A percentile compares a stretch with the other conserved stretches of the same genome.
Evolutionary conservation across 2,329 filamentous ascomycete genomes (phyloP).

Genomic region (Colletotrichum eremochloae): DNA sequence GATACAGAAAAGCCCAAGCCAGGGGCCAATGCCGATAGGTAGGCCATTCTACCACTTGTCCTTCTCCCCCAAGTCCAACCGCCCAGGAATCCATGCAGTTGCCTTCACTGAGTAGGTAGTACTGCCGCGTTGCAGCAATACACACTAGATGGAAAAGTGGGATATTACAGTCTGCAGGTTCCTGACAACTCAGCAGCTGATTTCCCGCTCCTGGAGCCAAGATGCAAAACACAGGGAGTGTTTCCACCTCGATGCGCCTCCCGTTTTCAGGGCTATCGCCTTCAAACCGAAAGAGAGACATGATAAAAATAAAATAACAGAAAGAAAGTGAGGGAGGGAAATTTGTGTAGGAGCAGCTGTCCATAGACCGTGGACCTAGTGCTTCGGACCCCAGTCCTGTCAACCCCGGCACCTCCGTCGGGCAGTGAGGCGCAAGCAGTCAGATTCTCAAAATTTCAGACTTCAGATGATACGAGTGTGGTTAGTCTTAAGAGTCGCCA

Average conservation of each 20-base stretch:
- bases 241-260: not conserved
- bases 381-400: not conserved
- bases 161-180: slow-evolving; percentile 11
- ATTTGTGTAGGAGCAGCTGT: not conserved
- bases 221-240: not conserved
- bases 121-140: not conserved
- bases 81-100: slow-evolving; percentile 2
- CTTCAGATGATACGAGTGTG: not conserved
- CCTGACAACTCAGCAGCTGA: slow-evolving; percentile 22
- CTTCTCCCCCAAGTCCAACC: not conserved
- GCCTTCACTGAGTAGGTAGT: not conserved
- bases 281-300: not conserved
- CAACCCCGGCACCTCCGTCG: not conserved
- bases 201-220: slow-evolving; percentile 5
- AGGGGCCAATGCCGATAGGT: not conserved
- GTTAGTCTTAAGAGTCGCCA: not conserved
- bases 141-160: slow-evolving; percentile 1
- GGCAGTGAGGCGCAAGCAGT: not conserved
- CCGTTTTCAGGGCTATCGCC: not conserved
- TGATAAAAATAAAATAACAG: not conserved
- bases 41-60: not conserved
- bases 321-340: not conserved
- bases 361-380: not conserved
- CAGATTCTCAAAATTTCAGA: not conserved
- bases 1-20: not conserved